phyloP scores from a whole-genome alignment of 352 stramenopile species.

The Hyaloperonospora brassicae region DNA sequence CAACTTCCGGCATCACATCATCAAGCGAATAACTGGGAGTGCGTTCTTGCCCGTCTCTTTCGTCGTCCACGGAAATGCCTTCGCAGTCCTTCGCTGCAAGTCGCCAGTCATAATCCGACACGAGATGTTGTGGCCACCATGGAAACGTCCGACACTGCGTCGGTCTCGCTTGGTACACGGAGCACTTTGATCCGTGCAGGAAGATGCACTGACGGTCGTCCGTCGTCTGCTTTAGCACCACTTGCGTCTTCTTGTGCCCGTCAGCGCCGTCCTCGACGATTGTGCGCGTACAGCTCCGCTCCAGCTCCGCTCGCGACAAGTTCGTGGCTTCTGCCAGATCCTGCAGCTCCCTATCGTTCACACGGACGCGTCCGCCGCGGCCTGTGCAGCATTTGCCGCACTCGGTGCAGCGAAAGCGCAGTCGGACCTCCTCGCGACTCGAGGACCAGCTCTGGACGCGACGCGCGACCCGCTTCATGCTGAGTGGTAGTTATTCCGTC shows the following conservation, averaged over 20 bases:
- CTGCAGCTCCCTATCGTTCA: conserved; percentile 54
- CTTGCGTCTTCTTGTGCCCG: conserved; percentile 21
- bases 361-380: conserved; percentile 49
- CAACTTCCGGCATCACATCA: conserved; percentile 48
- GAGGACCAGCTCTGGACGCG: conserved; percentile 28
- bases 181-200: conserved; percentile 54
- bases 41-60: conserved; percentile 2
- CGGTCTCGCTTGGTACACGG: conserved; percentile 57
- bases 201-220: conserved; percentile 64
- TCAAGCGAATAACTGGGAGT: conserved; percentile 29
- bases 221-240: conserved; percentile 38
- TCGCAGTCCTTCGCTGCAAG: conserved; percentile 54
- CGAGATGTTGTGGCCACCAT: conserved; percentile 72
- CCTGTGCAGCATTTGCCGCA: conserved; percentile 79
- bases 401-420: conserved; percentile 62
- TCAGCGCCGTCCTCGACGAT: conserved; percentile 12
- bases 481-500: too few relatives aligned
- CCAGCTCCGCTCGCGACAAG: conserved; percentile 28
- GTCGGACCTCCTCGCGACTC: conserved; percentile 27
- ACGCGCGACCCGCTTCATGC: conserved; percentile 1
- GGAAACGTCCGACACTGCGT: conserved; percentile 78
- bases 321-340: conserved; percentile 32
- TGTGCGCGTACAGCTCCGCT: conserved; percentile 27
- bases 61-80: conserved; percentile 31
- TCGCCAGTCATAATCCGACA: conserved; percentile 76